Evolutionary conservation across 2,329 filamentous ascomycete species (phyloP).

Genomic region (Penicillium psychrosexuale): DNA sequence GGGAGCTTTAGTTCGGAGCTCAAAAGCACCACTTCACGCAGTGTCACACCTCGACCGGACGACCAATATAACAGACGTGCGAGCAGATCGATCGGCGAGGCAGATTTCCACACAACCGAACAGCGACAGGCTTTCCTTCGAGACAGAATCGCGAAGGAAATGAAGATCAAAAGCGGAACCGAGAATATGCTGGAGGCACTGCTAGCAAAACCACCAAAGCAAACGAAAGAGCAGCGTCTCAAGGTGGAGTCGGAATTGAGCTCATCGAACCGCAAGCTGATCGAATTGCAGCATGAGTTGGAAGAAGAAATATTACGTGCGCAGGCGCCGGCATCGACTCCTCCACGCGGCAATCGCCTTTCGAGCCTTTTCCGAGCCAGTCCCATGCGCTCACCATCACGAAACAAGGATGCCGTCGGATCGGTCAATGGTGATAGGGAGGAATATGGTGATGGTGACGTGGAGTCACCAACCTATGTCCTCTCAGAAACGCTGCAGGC

Average conservation of each 20-base stretch:
- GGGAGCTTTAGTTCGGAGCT: constrained; percentile 90
- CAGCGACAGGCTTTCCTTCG: constrained; percentile 71
- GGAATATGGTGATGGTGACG: constrained; percentile 62
- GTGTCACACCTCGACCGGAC: constrained; percentile 58
- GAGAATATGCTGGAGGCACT: constrained; percentile 97
- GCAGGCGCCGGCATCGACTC: constrained; percentile 53
- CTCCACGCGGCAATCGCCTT: constrained; percentile 50
- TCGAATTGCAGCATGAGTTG: constrained; percentile 57
- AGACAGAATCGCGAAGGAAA: constrained; percentile 87
- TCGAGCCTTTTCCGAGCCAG: constrained; percentile 58
- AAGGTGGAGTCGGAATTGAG: constrained; percentile 85
- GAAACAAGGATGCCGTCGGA: constrained; percentile 26
- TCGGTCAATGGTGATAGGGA: constrained; percentile 39
- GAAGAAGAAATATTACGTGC: constrained; percentile 59
- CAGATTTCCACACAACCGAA: constrained; percentile 61
- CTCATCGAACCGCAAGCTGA: constrained; percentile 73
- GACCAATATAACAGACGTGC: constrained; percentile 49
- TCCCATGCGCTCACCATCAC: constrained; percentile 52
- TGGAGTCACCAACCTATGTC: constrained; percentile 86
- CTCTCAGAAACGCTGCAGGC: constrained; percentile 87
- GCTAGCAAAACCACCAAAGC: constrained; percentile 91
- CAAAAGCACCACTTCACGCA: constrained; percentile 65
- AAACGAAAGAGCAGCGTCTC: constrained; percentile 78
- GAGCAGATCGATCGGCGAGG: constrained; percentile 57
- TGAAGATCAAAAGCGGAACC: constrained; percentile 96